Base-by-base conservation (phyloP, 2,329 filamentous ascomycete species). In the Botryotinia narcissicola region DNA sequence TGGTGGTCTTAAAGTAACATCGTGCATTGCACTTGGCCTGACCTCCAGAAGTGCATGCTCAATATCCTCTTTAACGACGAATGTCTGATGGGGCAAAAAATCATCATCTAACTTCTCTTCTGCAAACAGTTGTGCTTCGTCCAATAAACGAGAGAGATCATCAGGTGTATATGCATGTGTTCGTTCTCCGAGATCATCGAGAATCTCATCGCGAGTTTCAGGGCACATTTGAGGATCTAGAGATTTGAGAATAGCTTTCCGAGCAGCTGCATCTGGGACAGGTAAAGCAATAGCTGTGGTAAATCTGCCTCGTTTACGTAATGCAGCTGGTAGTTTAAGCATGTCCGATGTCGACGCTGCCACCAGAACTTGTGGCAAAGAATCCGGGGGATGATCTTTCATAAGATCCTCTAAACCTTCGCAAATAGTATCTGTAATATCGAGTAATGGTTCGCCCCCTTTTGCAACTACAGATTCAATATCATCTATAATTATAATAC, bases 141-240 rank as follows among this genome's bases (percentile, higher is more conserved):
- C 83, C 66, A 92, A 84, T 0, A 98, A 84, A 22, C 86, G 87
- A n/a, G 85, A 84, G 1, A 98, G 84, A 80, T 98, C 95, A 1
- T 88, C 87, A 7, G 92, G 92, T 46, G 93, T 97, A 81, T 93
- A 98, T 6, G 95, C 95, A 79, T 98, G 94, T 0, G 95, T 97
- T 73, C 90, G 89, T 75, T 92, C 88, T 60, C 91, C 91, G 61
- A 97, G 83, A 29, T 86, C 83, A 6, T 86, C 83, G 29, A 94
- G 83, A 16, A 89, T 83, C 1, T 83, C 82, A 4, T 91, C 85
- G 71, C 82, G 84, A 14, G 84, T 84, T 14, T 84, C 86, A 5
- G 85, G 79, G n/a, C 80, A 83, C 63, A 88, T 83, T 42, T 81
- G 83, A 22, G 84, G 84, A 16, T 71, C 63, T 3, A 81, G 69